Evolutionary conservation across 78 protist species (phyloP), one percentile per base, ranked within the genome.

Genomic region (Dictyostelium capitatum): DNA sequence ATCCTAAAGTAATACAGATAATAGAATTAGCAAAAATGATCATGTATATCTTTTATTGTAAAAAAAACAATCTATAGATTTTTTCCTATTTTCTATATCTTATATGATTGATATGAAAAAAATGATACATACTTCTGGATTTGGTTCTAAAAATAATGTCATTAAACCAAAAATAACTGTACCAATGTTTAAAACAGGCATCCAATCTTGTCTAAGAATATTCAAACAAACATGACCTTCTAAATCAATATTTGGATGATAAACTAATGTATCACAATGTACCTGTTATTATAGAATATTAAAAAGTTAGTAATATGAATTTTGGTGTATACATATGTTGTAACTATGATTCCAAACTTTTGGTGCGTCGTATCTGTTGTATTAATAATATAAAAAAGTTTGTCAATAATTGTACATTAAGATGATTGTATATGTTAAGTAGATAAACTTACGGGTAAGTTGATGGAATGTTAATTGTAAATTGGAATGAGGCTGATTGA

Each of bases 241-340:
- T 59, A 56, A 53, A 80, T 97, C 98, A 23, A 97, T 96, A 84
- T 97, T 97, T 74, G 98, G 98, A 53, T 97, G 98, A 46, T 87
- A 97, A 11, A 97, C 89, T 11, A 95, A 53, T 14, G 96, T 96
- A 43, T 80, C 91, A 80, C 98, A 97, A 69, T 70, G 96, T 9
- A 96, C 97, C 92, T 97, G 94, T 30, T 69, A 82, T 77, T 37
- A 46, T 37, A 37, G n/a, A 37, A 37, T 37, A 54, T 54, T 3
- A 54, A 54, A 17, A 54, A 17, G 12, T 54, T 54, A 17, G 12
- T 17, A 54, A 54, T n/a, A n/a, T n/a, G n/a, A n/a, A n/a, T n/a
- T n/a, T n/a, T n/a, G n/a, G n/a, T n/a, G n/a, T n/a, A n/a, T n/a
- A n/a, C n/a, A n/a, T n/a, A 54, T 17, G 19, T 17, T 1, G 19